Percentiles rank a stretch among this genome's conserved stretches.
Evolutionary conservation across 768 basidiomycete genomes (phyloP).

Genomic region (Multifurca ochricompacta): DNA sequence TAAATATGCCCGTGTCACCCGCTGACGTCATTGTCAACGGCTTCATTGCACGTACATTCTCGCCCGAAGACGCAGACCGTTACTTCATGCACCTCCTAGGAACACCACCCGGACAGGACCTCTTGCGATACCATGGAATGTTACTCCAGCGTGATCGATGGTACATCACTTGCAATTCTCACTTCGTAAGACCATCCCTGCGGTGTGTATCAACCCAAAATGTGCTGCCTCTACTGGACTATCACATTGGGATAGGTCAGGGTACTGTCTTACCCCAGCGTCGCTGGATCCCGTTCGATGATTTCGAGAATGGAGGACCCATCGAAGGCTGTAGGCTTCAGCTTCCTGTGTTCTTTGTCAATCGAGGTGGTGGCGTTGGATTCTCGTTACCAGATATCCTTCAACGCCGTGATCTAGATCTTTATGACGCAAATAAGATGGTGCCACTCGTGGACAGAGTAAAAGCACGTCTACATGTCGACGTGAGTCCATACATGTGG

Average conservation of each 20-base stretch:
- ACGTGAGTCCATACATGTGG: neutral
- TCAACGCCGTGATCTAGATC: neutral
- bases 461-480: neutral
- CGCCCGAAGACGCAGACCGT: neutral
- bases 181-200: neutral
- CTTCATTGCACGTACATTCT: neutral
- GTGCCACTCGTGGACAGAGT: neutral
- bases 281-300: constrained; percentile 7
- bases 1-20: no score
- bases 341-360: constrained; percentile 6
- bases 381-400: constrained; percentile 5
- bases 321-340: neutral
- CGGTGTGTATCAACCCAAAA: no score
- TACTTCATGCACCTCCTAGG: constrained; percentile 1
- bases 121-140: neutral
- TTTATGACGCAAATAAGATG: neutral
- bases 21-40: constrained; percentile 7
- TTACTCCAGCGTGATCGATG: neutral
- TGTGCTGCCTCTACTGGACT: constrained; percentile 1
- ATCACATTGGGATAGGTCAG: neutral
- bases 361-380: neutral
- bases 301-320: neutral
- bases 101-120: neutral
- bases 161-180: neutral
- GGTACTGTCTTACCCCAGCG: constrained; percentile 5